Evolutionary conservation across 73 alveolate genomes (phyloP).

Genomic region (Paramecium sexaurelia): DNA sequence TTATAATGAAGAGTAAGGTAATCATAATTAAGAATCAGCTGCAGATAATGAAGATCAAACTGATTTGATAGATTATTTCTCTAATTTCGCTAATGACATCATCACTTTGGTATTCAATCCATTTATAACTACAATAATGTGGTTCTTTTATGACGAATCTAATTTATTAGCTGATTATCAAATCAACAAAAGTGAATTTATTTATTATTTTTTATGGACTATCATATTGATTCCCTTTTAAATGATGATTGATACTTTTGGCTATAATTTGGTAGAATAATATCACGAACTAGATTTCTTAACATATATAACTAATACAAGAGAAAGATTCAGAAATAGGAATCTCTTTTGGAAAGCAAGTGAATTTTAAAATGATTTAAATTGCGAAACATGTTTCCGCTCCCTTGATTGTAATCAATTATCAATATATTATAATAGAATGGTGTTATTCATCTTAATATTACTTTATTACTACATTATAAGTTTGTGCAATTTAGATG

Average conservation of each 20-base stretch:
- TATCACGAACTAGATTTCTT: conserved; percentile 61
- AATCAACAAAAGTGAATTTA: background rate
- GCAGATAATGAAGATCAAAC: conserved; percentile 36
- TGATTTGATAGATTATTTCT: conserved; percentile 50
- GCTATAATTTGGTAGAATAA: conserved; percentile 51
- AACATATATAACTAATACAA: conserved; percentile 14
- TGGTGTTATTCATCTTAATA: conserved; percentile 56
- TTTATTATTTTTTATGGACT: conserved; percentile 42
- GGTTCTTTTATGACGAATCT: conserved; percentile 39
- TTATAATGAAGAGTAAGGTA: background rate
- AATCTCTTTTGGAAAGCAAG: background rate
- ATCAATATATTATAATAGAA: background rate
- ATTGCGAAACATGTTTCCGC: background rate
- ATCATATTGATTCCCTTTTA: conserved; percentile 47
- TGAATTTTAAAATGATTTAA: background rate
- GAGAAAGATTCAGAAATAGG: conserved; percentile 53
- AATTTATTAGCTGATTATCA: background rate
- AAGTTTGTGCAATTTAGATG: background rate
- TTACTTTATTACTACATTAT: background rate
- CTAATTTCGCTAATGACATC: conserved; percentile 49
- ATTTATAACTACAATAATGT: background rate
- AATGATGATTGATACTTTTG: conserved; percentile 48
- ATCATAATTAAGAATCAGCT: background rate
- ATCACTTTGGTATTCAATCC: conserved; percentile 6
- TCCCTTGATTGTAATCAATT: background rate